These are phyloP conservation scores for Graphilbum ipis-grandicollis DNA, from an alignment of 2,329 filamentous ascomycete species.

Conservation along the genomic window DNA sequence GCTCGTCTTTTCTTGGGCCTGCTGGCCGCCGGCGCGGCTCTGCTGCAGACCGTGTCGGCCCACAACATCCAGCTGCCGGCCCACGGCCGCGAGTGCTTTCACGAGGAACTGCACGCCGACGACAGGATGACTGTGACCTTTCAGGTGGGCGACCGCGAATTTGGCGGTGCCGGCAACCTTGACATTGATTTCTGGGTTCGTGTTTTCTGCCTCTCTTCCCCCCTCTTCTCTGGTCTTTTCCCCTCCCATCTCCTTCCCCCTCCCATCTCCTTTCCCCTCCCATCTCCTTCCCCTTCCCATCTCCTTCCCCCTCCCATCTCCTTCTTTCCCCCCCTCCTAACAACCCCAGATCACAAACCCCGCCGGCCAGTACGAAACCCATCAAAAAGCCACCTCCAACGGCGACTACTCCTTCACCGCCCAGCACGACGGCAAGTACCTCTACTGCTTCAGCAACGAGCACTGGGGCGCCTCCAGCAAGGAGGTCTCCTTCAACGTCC, in stretches of 20 bases:
- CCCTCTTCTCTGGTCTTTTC: not conserved
- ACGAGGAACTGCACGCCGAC: constrained; percentile 79
- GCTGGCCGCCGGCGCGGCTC: constrained; percentile 31
- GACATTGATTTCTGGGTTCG: constrained; percentile 97
- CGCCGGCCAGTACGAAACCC: constrained; percentile 53
- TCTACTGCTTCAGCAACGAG: constrained; percentile 99
- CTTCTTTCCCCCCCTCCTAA: not conserved
- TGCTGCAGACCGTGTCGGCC: constrained; percentile 48
- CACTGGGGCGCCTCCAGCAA: constrained; percentile 93
- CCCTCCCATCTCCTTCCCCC: not conserved
- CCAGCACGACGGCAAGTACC: constrained; percentile 68
- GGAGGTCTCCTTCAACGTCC: constrained; percentile 98
- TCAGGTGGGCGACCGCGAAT: constrained; percentile 93
- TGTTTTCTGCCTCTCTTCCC: not conserved
- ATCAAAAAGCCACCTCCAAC: constrained; percentile 66
- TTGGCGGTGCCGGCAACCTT: constrained; percentile 82
- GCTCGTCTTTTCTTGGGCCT: constrained; percentile 11
- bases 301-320: not conserved
- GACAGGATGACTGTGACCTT: constrained; percentile 98
- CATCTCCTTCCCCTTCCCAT: not conserved
- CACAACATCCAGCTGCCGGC: constrained; percentile 94
- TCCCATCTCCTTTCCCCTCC: not conserved
- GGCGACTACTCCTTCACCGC: constrained; percentile 91
- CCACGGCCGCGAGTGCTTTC: constrained; percentile 93
- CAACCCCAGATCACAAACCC: constrained; percentile 60